A percentile compares a stretch with the other conserved stretches of the same genome.
Conservation (phyloP, 805 yeast genomes). For the Isabelozyma rhagii region DNA sequence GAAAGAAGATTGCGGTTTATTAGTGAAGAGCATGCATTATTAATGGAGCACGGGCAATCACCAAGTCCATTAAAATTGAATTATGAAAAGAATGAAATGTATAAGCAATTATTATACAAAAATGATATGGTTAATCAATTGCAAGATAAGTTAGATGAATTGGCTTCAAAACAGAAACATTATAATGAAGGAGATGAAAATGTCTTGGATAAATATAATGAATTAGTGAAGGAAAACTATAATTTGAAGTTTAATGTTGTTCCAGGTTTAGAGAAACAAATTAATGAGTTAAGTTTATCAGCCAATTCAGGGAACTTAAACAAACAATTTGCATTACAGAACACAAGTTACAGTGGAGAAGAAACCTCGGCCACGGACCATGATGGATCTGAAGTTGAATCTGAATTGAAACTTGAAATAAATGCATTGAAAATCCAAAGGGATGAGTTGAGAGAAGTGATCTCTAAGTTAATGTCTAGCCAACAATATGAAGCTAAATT, state of each 20-base stretch:
- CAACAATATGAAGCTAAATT: conserved; percentile 33
- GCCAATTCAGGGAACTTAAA: neutral
- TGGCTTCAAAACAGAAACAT: conserved; percentile 13
- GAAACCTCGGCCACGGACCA: no score
- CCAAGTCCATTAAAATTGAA: conserved; percentile 56
- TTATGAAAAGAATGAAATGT: conserved; percentile 53
- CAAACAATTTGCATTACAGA: neutral
- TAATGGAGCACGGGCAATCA: conserved; percentile 49
- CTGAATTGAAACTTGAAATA: conserved; percentile 11
- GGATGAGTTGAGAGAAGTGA: conserved; percentile 40
- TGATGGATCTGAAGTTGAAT: neutral
- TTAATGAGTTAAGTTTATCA: neutral
- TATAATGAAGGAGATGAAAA: conserved; percentile 17
- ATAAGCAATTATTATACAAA: conserved; percentile 43
- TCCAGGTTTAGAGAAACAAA: conserved; percentile 42
- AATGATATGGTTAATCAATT: conserved; percentile 47
- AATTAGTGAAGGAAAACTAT: conserved; percentile 37
- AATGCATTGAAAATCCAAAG: conserved; percentile 26
- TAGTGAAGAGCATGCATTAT: conserved; percentile 66
- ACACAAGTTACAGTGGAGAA: neutral
- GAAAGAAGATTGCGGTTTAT: conserved; percentile 66
- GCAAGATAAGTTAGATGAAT: conserved; percentile 43
- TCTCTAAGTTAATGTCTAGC: conserved; percentile 33
- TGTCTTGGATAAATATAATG: conserved; percentile 37
- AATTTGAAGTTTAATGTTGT: conserved; percentile 40